Conservation (phyloP, 768 basidiomycete species). For the Lentinula raphanica region DNA sequence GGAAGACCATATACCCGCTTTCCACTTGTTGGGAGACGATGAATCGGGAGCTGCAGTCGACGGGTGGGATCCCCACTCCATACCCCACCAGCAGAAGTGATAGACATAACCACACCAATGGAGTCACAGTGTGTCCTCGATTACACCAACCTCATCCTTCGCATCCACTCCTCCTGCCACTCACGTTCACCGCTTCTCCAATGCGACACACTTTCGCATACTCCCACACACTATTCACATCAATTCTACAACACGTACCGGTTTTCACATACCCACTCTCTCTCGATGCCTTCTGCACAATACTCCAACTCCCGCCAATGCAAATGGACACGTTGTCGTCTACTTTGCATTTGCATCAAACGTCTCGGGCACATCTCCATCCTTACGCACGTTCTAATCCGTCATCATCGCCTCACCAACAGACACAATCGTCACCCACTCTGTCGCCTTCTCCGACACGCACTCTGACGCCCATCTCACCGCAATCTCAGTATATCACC, state of each 20-base stretch:
- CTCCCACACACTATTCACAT: not conserved
- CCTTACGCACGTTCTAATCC: slow-evolving; percentile 28
- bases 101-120: slow-evolving; percentile 30
- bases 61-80: slow-evolving; percentile 24
- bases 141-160: not conserved
- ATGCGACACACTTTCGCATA: not conserved
- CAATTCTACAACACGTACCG: not conserved
- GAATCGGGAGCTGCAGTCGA: slow-evolving; percentile 21
- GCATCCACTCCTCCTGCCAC: not conserved
- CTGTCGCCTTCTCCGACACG: too few species aligned
- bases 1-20: slow-evolving; percentile 20
- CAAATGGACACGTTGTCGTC: slow-evolving; percentile 71
- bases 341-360: slow-evolving; percentile 37
- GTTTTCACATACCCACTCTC: not conserved
- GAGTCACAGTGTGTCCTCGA: slow-evolving; percentile 27
- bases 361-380: slow-evolving; percentile 31
- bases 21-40: slow-evolving; percentile 21
- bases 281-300: not conserved
- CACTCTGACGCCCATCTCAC: not conserved
- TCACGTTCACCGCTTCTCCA: not conserved
- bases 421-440: not conserved
- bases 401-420: slow-evolving; percentile 29
- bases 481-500: not conserved
- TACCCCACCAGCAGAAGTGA: slow-evolving; percentile 33
- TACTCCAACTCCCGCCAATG: slow-evolving; percentile 71